Evolutionary conservation across 2,329 filamentous ascomycete species (phyloP), one percentile per base, ranked within the genome.

Genomic region (Neurospora crassa): DNA sequence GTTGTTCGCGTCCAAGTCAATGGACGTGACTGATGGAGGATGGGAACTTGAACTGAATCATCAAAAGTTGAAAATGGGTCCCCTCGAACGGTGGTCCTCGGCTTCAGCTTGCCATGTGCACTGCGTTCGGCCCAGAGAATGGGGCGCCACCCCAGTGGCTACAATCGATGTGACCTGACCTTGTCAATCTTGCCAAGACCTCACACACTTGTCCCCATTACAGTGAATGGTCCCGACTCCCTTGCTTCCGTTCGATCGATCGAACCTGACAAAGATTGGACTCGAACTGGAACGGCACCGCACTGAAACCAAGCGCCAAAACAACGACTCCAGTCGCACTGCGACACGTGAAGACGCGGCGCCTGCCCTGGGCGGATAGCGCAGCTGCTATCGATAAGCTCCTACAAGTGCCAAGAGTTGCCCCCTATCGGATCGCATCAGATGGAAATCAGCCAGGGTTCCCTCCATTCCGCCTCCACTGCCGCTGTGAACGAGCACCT

Each of bases 101-200:
- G 53, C 53, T 63, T 63, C 53, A 63, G 53, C 53, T 63, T 63
- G 53, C 53, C 53, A 63, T 63, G 53, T 63, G 53, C 53, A 63
- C 24, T 63, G 53, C 53, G 34, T 63, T 63, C 53, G 53, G 53
- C 53, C 29, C 24, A 63, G 37, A 63, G 7, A 34, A 63, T 34
- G 53, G 53, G 53, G 53, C 53, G 53, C 29, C 53, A 63, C 53
- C 53, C 53, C 37, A 34, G 53, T 63, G 29, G 53, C 53, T 63
- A 29, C 29, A 37, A 63, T n/a, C n/a, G n/a, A n/a, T 63, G 24
- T 24, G 24, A 37, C 29, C 53, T 63, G 34, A 5, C 29, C 29
- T 0, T 63, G 47, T 20, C 53, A 63, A 34, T 63, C 34, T 63
- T 34, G 53, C 53, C 53, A 63, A 63, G 53, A 37, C 14, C 8